Percentiles rank a stretch among this genome's conserved stretches.
Evolutionary conservation across 805 yeast genomes (phyloP).

Genomic region (Starmerella ratchasimensis): DNA sequence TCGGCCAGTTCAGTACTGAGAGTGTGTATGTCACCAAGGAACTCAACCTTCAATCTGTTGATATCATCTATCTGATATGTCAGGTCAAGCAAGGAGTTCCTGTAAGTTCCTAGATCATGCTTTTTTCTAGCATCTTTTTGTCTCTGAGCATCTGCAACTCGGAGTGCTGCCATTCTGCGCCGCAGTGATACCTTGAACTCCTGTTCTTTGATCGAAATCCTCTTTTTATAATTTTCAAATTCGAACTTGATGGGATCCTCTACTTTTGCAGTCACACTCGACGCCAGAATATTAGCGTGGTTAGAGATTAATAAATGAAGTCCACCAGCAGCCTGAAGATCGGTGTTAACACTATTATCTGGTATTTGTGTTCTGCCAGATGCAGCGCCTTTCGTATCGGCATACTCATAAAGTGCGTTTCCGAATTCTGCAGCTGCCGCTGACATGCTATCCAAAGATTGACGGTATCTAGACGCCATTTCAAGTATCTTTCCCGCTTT

Average conservation of each 20-base stretch:
- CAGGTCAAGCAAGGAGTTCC: slow-evolving; percentile 49
- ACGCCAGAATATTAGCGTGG: slow-evolving; percentile 58
- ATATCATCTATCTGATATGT: slow-evolving; percentile 68
- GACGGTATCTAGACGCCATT: slow-evolving; percentile 36
- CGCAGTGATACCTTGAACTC: slow-evolving; percentile 42
- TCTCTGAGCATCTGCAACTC: slow-evolving; percentile 49
- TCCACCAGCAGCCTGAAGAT: slow-evolving; percentile 60
- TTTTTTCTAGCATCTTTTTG: slow-evolving; percentile 43
- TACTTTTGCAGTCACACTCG: slow-evolving; percentile 41
- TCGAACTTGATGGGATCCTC: slow-evolving; percentile 39
- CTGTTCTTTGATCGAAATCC: slow-evolving; percentile 37
- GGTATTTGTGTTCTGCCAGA: slow-evolving; percentile 12
- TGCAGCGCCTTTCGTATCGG: slow-evolving; percentile 41
- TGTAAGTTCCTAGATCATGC: slow-evolving; percentile 55
- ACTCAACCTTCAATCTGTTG: slow-evolving; percentile 60
- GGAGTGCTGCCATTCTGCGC: slow-evolving; percentile 38
- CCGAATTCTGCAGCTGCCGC: slow-evolving; percentile 61
- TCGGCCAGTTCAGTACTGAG: slow-evolving; percentile 51
- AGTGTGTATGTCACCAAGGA: slow-evolving; percentile 49
- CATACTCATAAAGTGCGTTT: slow-evolving; percentile 48
- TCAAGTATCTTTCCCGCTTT: slow-evolving; percentile 32
- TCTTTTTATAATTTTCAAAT: slow-evolving; percentile 33
- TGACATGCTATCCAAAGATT: slow-evolving; percentile 36
- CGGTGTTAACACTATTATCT: slow-evolving; percentile 35
- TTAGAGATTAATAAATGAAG: slow-evolving; percentile 62